Evolutionary conservation across 768 basidiomycete species (phyloP), one percentile per base, ranked within the genome.

Genomic region (Paxillus involutus): DNA sequence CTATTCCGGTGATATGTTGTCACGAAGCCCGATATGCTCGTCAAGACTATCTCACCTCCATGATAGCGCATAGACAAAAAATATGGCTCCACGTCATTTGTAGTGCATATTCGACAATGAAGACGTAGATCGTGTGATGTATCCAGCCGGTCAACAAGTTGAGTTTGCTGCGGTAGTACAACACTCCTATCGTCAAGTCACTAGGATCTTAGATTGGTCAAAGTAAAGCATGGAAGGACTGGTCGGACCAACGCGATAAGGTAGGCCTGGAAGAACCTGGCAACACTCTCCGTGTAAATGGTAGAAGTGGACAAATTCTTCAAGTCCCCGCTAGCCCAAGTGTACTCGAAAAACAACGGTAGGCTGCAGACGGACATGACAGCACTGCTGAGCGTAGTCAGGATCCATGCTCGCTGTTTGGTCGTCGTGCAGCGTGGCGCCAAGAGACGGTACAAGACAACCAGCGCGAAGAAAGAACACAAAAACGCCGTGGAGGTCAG

Each of bases 131-230:
- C 1, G 70, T 58, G 59, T 80, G 78, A 49, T 83, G 81, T 19
- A 80, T 69, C 82, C 82, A 83, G 3, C 82, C 82, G n/a, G 77
- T 80, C 33, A 80, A 60, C 1, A 80, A 44, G n/a, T 77, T 78
- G 51, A 81, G 53, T 41, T 75, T 76, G 47, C 71, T 70, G 11
- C 71, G 74, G 62, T 84, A 84, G 57, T 75, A 72, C 47, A 77
- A 30, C 48, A 66, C 63, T 19, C 82, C 82, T 37, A 80, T 62
- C 3, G 70, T 54, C 46, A 83, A 63, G 67, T 83, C 78, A 49
- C 77, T 80, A 56, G 44, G 48, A 24, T 21, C 21, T 3, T 17
- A 44, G 37, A 51, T 55, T 55, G 50, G 58, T 55, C 17, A 61
- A 50, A 47, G 19, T 26, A 49, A 44, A 41, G 40, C 21, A 56